A percentile compares a stretch with the other conserved stretches of the same genome.
These are phyloP conservation scores for Penicillium diatomitis DNA, from an alignment of 495 filamentous ascomycete genomes.

Conservation along the genomic window DNA sequence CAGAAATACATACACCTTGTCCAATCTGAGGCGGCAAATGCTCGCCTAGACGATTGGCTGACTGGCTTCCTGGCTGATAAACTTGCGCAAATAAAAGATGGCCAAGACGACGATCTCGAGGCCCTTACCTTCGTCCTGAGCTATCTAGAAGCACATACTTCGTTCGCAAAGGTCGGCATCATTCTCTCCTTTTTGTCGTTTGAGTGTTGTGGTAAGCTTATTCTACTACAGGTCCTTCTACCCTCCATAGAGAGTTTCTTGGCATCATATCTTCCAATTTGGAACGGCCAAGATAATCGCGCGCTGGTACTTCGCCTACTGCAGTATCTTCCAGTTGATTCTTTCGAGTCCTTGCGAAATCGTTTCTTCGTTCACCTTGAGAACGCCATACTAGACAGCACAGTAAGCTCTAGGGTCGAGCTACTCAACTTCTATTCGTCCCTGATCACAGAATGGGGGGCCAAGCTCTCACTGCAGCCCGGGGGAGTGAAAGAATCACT, in stretches of 20 bases:
- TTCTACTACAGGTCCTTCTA: constrained; percentile 46
- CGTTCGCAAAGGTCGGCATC: constrained; percentile 50
- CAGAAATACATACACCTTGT: constrained; percentile 65
- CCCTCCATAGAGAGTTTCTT: constrained; percentile 56
- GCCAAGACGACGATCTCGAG: constrained; percentile 39
- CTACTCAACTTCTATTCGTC: constrained; percentile 62
- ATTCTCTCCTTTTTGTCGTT: background rate
- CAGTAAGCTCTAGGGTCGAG: constrained; percentile 36
- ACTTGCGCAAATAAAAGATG: constrained; percentile 42
- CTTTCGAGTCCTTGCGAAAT: constrained; percentile 43
- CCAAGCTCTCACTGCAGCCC: constrained; percentile 25
- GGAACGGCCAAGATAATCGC: constrained; percentile 56
- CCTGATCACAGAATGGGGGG: constrained; percentile 63
- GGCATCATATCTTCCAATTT: constrained; percentile 47
- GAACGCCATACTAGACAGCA: constrained; percentile 42
- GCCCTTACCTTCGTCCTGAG: constrained; percentile 41
- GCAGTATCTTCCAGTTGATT: constrained; percentile 48
- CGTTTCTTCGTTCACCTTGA: constrained; percentile 51
- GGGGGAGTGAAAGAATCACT: constrained; percentile 21
- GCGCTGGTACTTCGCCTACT: constrained; percentile 58
- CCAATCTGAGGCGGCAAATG: constrained; percentile 45
- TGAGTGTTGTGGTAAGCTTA: constrained; percentile 2
- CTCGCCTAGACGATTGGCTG: constrained; percentile 60
- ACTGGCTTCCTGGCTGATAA: constrained; percentile 49
- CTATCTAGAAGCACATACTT: constrained; percentile 49